These are phyloP conservation scores for Saccharomyces uvarum DNA, from an alignment of 1,139 yeast species.

Conservation along the genomic window DNA sequence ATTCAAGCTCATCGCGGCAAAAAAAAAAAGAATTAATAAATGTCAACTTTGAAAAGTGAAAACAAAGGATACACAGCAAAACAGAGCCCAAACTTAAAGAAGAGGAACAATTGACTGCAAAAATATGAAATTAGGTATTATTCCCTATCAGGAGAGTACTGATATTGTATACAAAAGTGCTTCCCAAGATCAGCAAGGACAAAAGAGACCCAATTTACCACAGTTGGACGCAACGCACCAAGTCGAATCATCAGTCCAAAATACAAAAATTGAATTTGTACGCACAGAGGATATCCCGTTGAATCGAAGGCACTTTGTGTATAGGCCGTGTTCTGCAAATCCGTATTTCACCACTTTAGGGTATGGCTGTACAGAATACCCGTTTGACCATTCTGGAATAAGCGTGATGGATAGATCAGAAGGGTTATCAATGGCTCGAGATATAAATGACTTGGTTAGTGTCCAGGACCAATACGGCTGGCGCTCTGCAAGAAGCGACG, in stretches of 20 bases:
- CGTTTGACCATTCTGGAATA: slow-evolving; percentile 57
- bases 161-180: slow-evolving; percentile 17
- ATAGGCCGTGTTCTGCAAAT: slow-evolving; percentile 70
- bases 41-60: background rate
- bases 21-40: background rate
- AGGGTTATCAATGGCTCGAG: slow-evolving; percentile 45
- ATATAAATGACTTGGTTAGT: slow-evolving; percentile 28
- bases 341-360: slow-evolving; percentile 51
- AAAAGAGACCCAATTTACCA: slow-evolving; percentile 17
- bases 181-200: slow-evolving; percentile 3
- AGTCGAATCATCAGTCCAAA: background rate
- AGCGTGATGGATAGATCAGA: slow-evolving; percentile 68
- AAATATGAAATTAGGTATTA: slow-evolving; percentile 26
- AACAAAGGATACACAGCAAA: background rate
- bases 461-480: slow-evolving; percentile 62
- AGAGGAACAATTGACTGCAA: background rate
- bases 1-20: background rate
- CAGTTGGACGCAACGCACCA: slow-evolving; percentile 9
- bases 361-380: slow-evolving; percentile 68
- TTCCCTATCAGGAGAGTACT: slow-evolving; percentile 24
- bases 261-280: slow-evolving; percentile 10
- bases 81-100: background rate
- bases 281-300: slow-evolving; percentile 65
- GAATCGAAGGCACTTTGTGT: slow-evolving; percentile 74
- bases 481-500: slow-evolving; percentile 70